A percentile compares a stretch with the other conserved stretches of the same genome.
Evolutionary conservation across 2,329 filamentous ascomycete species (phyloP).

Genomic region (Fusarium pseudoanthophilum): DNA sequence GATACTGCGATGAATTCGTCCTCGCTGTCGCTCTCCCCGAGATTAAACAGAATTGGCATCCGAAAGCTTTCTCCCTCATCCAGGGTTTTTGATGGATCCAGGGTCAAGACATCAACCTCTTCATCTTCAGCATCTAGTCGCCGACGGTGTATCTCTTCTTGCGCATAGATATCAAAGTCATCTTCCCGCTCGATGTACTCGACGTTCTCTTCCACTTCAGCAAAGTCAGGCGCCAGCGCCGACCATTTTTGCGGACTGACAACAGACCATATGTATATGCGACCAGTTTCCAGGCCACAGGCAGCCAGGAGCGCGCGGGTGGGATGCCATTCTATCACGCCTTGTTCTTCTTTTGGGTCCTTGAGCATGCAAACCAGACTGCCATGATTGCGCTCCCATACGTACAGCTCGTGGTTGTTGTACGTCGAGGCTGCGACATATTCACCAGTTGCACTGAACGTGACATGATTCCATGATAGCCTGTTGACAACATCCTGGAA

Average conservation of each 20-base stretch:
- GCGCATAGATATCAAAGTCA: constrained; percentile 96
- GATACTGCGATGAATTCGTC: constrained; percentile 81
- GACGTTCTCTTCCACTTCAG: constrained; percentile 97
- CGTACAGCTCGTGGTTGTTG: constrained; percentile 98
- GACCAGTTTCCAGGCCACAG: constrained; percentile 90
- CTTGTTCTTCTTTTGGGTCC: constrained; percentile 94
- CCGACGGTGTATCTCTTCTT: constrained; percentile 92
- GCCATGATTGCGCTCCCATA: constrained; percentile 94
- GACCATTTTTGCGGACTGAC: constrained; percentile 97
- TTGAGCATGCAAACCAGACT: constrained; percentile 97
- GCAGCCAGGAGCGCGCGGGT: constrained; percentile 87
- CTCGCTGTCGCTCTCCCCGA: constrained; percentile 94
- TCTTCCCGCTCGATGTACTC: constrained; percentile 96
- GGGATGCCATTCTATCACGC: constrained; percentile 97
- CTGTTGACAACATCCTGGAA: constrained; percentile 98
- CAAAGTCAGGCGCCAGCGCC: constrained; percentile 94
- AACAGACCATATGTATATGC: constrained; percentile 96
- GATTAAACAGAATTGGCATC: constrained; percentile 93
- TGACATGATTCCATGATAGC: constrained; percentile 95
- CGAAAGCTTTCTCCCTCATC: constrained; percentile 74
- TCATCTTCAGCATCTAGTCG: constrained; percentile 93
- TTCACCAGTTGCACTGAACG: constrained; percentile 92
- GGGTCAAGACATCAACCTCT: constrained; percentile 86
- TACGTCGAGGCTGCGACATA: constrained; percentile 97
- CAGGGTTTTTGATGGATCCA: constrained; percentile 73